Evolutionary conservation across 1,284 basidiomycete genomes (phyloP), one percentile per base, ranked within the genome.

Genomic region (Microbotryum lychnidis-dioicae): DNA sequence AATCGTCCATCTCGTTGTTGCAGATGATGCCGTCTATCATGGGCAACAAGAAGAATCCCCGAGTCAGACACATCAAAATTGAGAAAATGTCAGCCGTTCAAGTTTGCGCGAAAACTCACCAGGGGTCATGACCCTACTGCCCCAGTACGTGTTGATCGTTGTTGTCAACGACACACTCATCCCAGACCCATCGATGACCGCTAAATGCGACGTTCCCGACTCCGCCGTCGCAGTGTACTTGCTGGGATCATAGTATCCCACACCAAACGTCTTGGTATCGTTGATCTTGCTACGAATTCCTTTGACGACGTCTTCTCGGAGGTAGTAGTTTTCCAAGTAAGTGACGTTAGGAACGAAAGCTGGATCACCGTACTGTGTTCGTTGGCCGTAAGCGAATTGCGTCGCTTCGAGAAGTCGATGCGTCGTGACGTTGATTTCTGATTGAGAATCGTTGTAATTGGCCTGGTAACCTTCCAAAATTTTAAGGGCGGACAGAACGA

Each of bases 1-100:
- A 76, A 65, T 78, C 77, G 68, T 79, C 77, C 74, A 77, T 73
- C 63, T 78, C 76, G 47, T 74, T 63, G 60, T 73, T 72, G 31
- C 72, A 60, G 16, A 73, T 59, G 61, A 74, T 71, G 5, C 73
- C 73, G 21, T 70, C 67, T 70, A 21, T 72, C 71, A 50, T 72
- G 63, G 6, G 56, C 25, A 55, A 7, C 69, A 72, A 65, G 52
- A 8, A 23, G 10, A n/a, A 29, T 60, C 58, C 58, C 47, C 69
- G 52, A 73, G 66, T 23, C 37, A 21, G 18, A 48, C 56, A 42
- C 16, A 3, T 18, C 14, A 14, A 14, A 42, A 18, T 42, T 18
- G 37, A 42, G 37, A 12, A 42, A 31, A 18, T 4, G 6, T 1
- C 37, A 18, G 31, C 16, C 37, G 4, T 42, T 42, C 12, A 23